A percentile compares a stretch with the other conserved stretches of the same genome.
Evolutionary conservation across 257 asterid genomes (phyloP).

Genomic region (Leptodermis oblonga): DNA sequence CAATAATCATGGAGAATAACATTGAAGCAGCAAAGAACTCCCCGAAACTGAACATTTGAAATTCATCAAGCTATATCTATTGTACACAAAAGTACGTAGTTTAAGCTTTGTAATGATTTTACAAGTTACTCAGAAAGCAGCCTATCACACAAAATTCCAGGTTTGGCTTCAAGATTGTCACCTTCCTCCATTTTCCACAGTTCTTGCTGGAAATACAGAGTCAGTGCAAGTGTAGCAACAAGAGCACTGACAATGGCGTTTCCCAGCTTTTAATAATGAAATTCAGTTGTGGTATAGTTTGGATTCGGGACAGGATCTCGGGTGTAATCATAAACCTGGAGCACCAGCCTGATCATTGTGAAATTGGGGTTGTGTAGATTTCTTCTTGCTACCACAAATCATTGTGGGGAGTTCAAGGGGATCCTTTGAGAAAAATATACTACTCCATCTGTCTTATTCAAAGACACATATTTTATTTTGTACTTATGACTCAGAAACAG

Average conservation of each 20-base stretch:
- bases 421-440: too few relatives aligned
- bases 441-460: too few relatives aligned
- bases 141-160: conserved; percentile 11
- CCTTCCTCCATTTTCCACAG: neutral
- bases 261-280: conserved; percentile 12
- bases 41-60: neutral
- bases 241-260: conserved; percentile 3
- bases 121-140: conserved; percentile 17
- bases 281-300: neutral
- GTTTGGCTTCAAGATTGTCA: conserved; percentile 5
- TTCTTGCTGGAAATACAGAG: conserved; percentile 13
- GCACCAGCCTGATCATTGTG: conserved; percentile 13
- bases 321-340: conserved; percentile 14
- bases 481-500: too few relatives aligned
- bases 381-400: too few relatives aligned
- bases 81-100: neutral
- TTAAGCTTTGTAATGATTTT: neutral
- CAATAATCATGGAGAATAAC: too few relatives aligned
- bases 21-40: neutral
- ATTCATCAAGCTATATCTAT: too few relatives aligned
- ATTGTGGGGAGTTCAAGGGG: too few relatives aligned
- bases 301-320: conserved; percentile 24
- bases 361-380: conserved; percentile 13
- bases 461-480: too few relatives aligned
- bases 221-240: conserved; percentile 6